These are phyloP conservation scores for Lepidium africanum DNA, from an alignment of 345 rosid species.

Conservation along the genomic window DNA sequence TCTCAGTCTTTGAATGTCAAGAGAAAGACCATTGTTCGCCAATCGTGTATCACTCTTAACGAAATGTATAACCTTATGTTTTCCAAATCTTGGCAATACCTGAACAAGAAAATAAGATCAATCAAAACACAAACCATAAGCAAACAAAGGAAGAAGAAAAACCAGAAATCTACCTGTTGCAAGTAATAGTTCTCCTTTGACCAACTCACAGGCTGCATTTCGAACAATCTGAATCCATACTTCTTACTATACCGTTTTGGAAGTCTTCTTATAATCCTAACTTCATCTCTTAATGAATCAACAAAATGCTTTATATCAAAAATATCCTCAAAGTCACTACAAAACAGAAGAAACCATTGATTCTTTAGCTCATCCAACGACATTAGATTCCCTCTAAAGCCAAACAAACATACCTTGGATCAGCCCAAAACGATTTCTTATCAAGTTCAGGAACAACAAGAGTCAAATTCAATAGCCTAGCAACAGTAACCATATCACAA, in stretches of 20 bases:
- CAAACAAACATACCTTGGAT: conserved; percentile 52
- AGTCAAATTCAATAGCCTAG: conserved; percentile 83
- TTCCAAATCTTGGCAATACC: conserved; percentile 66
- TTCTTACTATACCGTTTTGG: conserved; percentile 61
- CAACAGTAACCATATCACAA: conserved; percentile 83
- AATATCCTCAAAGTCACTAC: conserved; percentile 88
- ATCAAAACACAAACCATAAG: not conserved
- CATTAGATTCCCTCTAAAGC: not conserved
- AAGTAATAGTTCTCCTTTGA: conserved; percentile 70
- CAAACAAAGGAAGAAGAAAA: not conserved
- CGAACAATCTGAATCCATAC: conserved; percentile 37
- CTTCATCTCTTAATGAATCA: conserved; percentile 80
- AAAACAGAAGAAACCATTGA: conserved; percentile 7
- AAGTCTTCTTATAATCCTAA: conserved; percentile 58
- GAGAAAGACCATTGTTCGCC: conserved; percentile 72
- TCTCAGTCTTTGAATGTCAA: conserved; percentile 69
- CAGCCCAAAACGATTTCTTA: conserved; percentile 96
- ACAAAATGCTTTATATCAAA: conserved; percentile 81
- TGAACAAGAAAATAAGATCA: conserved; percentile 28
- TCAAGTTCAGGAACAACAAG: conserved; percentile 93
- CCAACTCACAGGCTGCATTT: conserved; percentile 93
- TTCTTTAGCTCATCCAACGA: not conserved
- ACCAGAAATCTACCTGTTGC: conserved; percentile 48
- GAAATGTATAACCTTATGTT: conserved; percentile 69
- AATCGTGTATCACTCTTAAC: conserved; percentile 67